Evolutionary conservation across 768 basidiomycete genomes (phyloP).

Genomic region (Dioszegia aurantiaca): DNA sequence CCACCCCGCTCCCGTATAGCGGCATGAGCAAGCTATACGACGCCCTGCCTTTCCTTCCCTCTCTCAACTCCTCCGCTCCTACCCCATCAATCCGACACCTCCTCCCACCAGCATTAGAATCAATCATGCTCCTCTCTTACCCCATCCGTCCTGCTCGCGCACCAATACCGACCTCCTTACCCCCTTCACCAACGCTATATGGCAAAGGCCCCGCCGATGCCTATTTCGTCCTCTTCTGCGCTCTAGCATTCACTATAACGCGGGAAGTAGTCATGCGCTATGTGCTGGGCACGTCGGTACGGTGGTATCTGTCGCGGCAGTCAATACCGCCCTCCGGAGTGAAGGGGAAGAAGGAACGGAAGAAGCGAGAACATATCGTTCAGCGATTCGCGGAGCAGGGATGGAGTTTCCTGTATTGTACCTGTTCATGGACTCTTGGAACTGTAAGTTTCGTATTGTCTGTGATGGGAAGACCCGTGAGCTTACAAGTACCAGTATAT

Average conservation of each 20-base stretch:
- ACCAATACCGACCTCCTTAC: conserved; percentile 3
- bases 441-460: conserved; percentile 62
- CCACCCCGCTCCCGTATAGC: too few relatives aligned
- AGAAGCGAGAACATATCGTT: conserved; percentile 67
- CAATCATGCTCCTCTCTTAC: conserved; percentile 37
- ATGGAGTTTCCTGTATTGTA: conserved; percentile 81
- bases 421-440: conserved; percentile 71
- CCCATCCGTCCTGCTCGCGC: conserved; percentile 18
- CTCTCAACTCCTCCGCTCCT: conserved; percentile 13
- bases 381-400: conserved; percentile 93
- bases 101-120: conserved; percentile 34
- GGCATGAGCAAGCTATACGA: conserved; percentile 26
- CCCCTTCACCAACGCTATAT: conserved; percentile 59
- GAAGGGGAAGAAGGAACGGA: conserved; percentile 57
- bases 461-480: not conserved
- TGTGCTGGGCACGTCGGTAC: conserved; percentile 76
- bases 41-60: conserved; percentile 23
- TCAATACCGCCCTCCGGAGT: not conserved
- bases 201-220: conserved; percentile 67
- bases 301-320: conserved; percentile 62
- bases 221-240: conserved; percentile 76
- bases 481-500: too few relatives aligned
- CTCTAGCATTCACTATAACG: conserved; percentile 79
- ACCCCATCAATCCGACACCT: conserved; percentile 11
- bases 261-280: conserved; percentile 73